A percentile compares a stretch with the other conserved stretches of the same genome.
phyloP scores from a whole-genome alignment of 495 filamentous ascomycete species.

The Penicillium odoratum region DNA sequence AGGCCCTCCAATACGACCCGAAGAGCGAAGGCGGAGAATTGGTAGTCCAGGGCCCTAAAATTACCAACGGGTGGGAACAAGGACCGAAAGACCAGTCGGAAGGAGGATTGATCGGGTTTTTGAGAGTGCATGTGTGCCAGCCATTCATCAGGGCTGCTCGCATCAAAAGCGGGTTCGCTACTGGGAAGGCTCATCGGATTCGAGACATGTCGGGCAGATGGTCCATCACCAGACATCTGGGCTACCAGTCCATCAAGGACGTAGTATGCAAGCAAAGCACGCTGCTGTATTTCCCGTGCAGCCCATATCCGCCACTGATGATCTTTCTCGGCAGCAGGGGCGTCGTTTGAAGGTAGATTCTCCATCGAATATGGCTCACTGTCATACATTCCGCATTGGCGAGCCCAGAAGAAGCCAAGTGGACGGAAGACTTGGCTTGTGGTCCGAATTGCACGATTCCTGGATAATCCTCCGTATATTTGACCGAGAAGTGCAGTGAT shows the following conservation, averaged over 20 bases:
- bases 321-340: conserved; percentile 38
- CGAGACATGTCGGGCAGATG: conserved; percentile 44
- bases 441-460: conserved; percentile 46
- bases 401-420: conserved; percentile 51
- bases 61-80: conserved; percentile 39
- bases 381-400: conserved; percentile 48
- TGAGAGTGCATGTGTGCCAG: conserved; percentile 36
- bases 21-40: conserved; percentile 44
- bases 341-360: conserved; percentile 34
- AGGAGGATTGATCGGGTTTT: conserved; percentile 35
- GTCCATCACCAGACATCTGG: conserved; percentile 46
- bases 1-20: conserved; percentile 48
- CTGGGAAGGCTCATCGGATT: conserved; percentile 44
- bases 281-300: conserved; percentile 48
- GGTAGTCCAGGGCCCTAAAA: conserved; percentile 36
- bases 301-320: conserved; percentile 47
- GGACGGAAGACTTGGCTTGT: conserved; percentile 51
- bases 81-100: conserved; percentile 42
- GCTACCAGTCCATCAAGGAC: conserved; percentile 49
- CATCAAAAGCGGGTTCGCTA: conserved; percentile 45
- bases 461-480: conserved; percentile 48
- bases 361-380: conserved; percentile 39
- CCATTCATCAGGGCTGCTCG: conserved; percentile 46
- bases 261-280: conserved; percentile 48
- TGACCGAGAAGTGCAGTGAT: conserved; percentile 48